Evolutionary conservation across 306 rosid genomes (phyloP).

Genomic region (Casuarina glauca): DNA sequence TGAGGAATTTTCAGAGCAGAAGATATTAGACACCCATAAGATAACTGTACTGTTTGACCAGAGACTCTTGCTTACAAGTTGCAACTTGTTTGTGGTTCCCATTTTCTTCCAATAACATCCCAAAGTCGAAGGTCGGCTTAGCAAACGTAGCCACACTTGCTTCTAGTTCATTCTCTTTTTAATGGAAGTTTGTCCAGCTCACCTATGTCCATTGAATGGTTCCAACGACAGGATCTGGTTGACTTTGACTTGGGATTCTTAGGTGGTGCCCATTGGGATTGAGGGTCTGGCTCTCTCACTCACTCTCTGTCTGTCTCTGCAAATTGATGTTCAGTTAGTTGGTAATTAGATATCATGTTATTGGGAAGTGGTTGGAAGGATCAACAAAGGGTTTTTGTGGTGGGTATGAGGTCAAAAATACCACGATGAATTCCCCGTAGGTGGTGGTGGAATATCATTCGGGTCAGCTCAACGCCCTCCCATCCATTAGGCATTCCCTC

Average conservation of each 20-base stretch:
- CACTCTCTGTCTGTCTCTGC: slow-evolving; percentile 16
- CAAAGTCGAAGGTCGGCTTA: slow-evolving; percentile 21
- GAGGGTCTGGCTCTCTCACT: background rate
- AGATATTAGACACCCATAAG: background rate
- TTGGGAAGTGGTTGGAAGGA: slow-evolving; percentile 52
- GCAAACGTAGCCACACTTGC: background rate
- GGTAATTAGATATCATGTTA: slow-evolving; percentile 47
- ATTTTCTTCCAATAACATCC: background rate
- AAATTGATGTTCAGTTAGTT: slow-evolving; percentile 30
- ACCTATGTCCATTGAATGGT: slow-evolving; percentile 33
- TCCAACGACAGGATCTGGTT: slow-evolving; percentile 32
- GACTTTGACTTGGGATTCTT: slow-evolving; percentile 50
- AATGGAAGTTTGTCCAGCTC: slow-evolving; percentile 43
- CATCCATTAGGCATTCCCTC: slow-evolving; percentile 33
- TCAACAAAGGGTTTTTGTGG: slow-evolving; percentile 41
- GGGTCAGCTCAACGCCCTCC: slow-evolving; percentile 54
- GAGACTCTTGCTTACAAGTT: background rate
- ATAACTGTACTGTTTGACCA: background rate
- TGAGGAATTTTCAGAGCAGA: background rate
- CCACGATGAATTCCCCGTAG: slow-evolving; percentile 36
- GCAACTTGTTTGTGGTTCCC: background rate
- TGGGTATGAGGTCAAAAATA: slow-evolving; percentile 50
- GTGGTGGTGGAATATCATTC: slow-evolving; percentile 55
- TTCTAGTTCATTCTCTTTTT: slow-evolving; percentile 45
- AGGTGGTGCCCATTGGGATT: slow-evolving; percentile 28